Evolutionary conservation across 345 rosid genomes (phyloP), one percentile per base, ranked within the genome.

Genomic region (Trapa bicornis): DNA sequence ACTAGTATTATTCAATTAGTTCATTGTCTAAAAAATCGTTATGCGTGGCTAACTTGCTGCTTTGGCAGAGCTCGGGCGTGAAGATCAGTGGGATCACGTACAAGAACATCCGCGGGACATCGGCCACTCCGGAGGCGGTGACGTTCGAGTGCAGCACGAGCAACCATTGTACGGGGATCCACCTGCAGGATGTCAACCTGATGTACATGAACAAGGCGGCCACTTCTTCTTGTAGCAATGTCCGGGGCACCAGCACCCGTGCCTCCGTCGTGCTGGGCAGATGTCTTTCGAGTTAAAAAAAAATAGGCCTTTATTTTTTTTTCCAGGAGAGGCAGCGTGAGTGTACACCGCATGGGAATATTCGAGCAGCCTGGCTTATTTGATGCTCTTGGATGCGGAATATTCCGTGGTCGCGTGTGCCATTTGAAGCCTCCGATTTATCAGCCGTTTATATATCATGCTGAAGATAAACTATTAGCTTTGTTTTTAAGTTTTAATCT

Each of bases 21-120:
- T 22, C 29, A 22, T 22, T 22, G 29, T 22, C 3, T 22, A 60
- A 29, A 22, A 0, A 22, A 22, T 22, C 29, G 29, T 22, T 22
- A 22, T 37, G 37, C 3, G 15, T 37, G 6, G 6, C 17, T n/a
- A 22, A 22, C 29, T 22, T 22, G 29, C 29, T n/a, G 33, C 54
- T 3, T 54, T 1, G 32, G 42, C 56, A 77, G 82, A 69, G 71
- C 37, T 83, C 82, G 0, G 84, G 86, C 0, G 77, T 76, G 66
- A 80, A 71, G 73, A 78, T 83, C 12, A 74, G 78, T 61, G 54
- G 41, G 61, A 72, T 80, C 47, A 76, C 74, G 1, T 83, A 76
- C 65, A 74, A 65, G 47, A 75, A 83, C 68, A 80, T 83, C 67
- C 47, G 35, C 41, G 86, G 86, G 41, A 78, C 86, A 15, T 83